Evolutionary conservation across 2,329 filamentous ascomycete species (phyloP), one percentile per base, ranked within the genome.

Genomic region (Fusarium marasasianum): DNA sequence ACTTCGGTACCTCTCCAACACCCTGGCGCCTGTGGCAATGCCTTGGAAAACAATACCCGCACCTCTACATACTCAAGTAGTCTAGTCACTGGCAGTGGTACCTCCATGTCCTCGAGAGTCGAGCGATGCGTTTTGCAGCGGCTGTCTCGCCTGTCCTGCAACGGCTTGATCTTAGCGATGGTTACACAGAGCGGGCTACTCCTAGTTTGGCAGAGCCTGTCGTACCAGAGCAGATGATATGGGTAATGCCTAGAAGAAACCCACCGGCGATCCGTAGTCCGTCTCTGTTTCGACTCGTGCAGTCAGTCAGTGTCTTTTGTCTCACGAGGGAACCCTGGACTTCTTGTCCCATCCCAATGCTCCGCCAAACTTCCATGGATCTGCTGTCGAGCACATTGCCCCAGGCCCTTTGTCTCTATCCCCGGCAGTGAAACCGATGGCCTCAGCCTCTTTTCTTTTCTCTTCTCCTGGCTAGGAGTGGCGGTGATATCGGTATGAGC

Each of bases 181-280:
- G 75, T 66, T 72, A 75, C 75, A 77, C 75, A 75, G 63, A 73
- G 63, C 64, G 63, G 75, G 60, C 74, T 76, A 76, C 74, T 71
- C 74, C 74, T 40, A 69, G 65, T 73, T 63, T 66, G 71, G 73
- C 50, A 66, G 61, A 72, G 45, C 57, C 63, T 43, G 66, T 45
- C 59, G 64, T 71, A 47, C 50, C 61, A 71, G 70, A 59, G 57
- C 47, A 72, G 59, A 59, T 59, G 62, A 69, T 61, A 68, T 58
- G 66, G 51, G 45, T 40, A 58, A 66, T 56, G 54, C 58, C 54
- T 63, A 69, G 59, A 37, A 63, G 40, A 48, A 72, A 72, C 54
- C 71, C 72, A 74, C 72, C 45, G 31, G 67, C 43, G 58, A 74
- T 74, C 71, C 69, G 51, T 59, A 47, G 65, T 47, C 63, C 47